Evolutionary conservation across 176 grass and related monocot genomes (phyloP), one percentile per base, ranked within the genome.

Genomic region (Carex cristatella): DNA sequence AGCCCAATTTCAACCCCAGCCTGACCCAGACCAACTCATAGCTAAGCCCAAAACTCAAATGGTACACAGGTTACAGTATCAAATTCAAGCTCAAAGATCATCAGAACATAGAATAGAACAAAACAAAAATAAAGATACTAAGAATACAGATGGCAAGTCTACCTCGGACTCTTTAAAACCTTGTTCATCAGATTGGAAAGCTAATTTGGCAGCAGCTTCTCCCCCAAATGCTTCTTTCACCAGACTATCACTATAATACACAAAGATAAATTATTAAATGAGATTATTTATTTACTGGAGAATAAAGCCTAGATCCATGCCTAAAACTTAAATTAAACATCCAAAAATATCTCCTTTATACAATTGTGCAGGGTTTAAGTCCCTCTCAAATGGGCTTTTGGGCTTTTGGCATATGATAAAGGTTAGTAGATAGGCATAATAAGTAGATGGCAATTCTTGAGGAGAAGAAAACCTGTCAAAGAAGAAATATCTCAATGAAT

Each of bases 401-500:
- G 48, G 46, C 10, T 27, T 31, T 14, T 28, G 10, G 3, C 48
- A 27, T 37, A 81, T 83, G 87, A 46, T 68, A 38, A 10, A 72
- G 67, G 67, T 65, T 80, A 64, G 12, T 32, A 65, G 2, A 72
- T 63, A 48, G 44, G 27, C 61, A 70, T 44, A 83, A 64, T 1
- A 65, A 65, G 14, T 33, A 13, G 19, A 84, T 84, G 46, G 27
- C 32, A 58, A 31, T 83, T 69, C 51, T 18, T 54, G 54, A 13
- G 49, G 40, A 80, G 31, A 83, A 60, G 10, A 10, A 71, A 61
- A 91, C 89, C 89, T 88, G 83, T 92, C 91, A 59, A 99, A 90
- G 87, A 92, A 98, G 83, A 86, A 94, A 84, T 98, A 98, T 79
- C 89, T 88, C 83, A 98, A 92, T 55, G 91, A 80, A 86, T 94